Evolutionary conservation across 2,329 filamentous ascomycete species (phyloP), one percentile per base, ranked within the genome.

Genomic region (Zasmidium cellare): DNA sequence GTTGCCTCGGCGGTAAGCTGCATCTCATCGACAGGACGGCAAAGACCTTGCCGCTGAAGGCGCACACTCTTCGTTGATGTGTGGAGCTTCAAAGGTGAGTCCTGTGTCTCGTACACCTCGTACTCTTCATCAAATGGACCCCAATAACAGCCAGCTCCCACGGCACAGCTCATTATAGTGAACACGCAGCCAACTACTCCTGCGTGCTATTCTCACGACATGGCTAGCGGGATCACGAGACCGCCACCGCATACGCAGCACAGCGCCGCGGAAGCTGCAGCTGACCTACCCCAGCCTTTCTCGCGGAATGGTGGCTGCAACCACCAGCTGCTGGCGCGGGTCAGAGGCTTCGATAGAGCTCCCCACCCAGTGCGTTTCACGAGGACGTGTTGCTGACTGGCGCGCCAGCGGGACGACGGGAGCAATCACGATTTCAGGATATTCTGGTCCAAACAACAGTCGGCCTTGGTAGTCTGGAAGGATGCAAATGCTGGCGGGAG

Each of bases 291-390:
- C 31, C 31, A 23, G 31, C 35, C 28, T 9, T 45, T 46, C 48
- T 6, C 6, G 25, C 25, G 11, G 35, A 14, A 14, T 41, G 22
- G 52, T 54, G 52, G 52, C 52, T 54, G 52, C 31, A 20, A 54
- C 46, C 53, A 50, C 25, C 46, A 55, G 23, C 19, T 35, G 23
- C 51, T 41, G 19, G n/a, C 38, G 46, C 9, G 31, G 20, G 41
- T 53, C 38, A 47, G 41, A 53, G 51, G 51, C 53, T 48, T 41
- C 46, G 53, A 18, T 55, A 46, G 48, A 55, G 53, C 53, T 55
- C 53, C 45, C 46, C 53, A 50, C 53, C 38, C 9, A 31, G 23
- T 48, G 46, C 35, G 53, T 50, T 55, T 50, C 53, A 55, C 20
- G 53, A 50, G 38, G 6, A 3, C 16, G 35, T 20, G 48, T 25